Conservation (phyloP, 139 green algal species). For the Chlorella sorokiniana region DNA sequence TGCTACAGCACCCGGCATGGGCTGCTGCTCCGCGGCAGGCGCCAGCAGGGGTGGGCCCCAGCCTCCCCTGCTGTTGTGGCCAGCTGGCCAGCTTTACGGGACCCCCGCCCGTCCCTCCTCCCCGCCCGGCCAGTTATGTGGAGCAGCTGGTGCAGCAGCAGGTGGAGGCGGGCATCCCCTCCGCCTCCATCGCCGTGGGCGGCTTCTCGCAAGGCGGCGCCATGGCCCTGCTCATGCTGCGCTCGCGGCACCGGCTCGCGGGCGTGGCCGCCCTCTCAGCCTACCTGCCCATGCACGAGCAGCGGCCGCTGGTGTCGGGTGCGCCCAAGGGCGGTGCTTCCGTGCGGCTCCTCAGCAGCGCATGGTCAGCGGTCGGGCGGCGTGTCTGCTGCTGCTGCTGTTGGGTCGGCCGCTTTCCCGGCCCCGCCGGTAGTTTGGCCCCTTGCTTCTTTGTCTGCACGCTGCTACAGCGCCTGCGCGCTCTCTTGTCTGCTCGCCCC, state of each 20-base stretch:
- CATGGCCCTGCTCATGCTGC: constrained; percentile 68
- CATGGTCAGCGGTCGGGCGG: too few species aligned
- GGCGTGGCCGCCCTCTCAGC: constrained; percentile 66
- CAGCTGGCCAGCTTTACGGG: too few species aligned
- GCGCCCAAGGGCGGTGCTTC: neutral
- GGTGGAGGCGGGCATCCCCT: constrained; percentile 37
- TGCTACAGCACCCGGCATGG: neutral
- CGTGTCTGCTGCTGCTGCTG: neutral
- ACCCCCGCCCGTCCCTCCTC: neutral
- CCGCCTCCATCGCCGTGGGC: constrained; percentile 61
- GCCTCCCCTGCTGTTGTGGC: neutral
- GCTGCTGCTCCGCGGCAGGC: neutral
- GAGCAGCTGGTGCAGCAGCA: constrained; percentile 25
- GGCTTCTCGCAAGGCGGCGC: constrained; percentile 83
- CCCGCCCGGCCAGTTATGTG: constrained; percentile 31
- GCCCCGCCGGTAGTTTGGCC: too few species aligned
- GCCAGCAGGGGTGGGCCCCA: neutral
- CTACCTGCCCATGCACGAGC: constrained; percentile 69
- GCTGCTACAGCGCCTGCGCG: neutral
- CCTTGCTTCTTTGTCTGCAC: neutral
- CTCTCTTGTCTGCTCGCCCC: neutral
- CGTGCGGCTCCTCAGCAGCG: neutral
- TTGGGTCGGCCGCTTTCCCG: neutral
- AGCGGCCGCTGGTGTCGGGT: constrained; percentile 59
- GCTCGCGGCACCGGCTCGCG: constrained; percentile 53